Conservation (phyloP, 495 filamentous ascomycete species). For the Penicillium lagena region DNA sequence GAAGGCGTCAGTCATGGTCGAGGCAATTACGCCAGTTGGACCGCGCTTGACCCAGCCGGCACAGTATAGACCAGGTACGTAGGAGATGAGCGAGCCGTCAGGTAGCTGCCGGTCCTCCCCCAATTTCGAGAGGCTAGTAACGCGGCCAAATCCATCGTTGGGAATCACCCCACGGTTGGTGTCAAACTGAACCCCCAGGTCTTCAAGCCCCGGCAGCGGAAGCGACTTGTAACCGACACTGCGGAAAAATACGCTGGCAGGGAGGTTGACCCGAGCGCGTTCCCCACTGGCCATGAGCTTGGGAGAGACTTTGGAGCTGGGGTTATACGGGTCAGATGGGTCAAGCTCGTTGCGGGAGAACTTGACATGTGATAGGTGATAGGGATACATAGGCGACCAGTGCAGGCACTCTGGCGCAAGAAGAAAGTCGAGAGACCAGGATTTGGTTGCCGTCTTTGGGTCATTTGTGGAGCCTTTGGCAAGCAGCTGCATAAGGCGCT, state of each 20-base stretch:
- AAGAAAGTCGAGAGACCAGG: slow-evolving; percentile 80
- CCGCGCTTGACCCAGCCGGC: slow-evolving; percentile 96
- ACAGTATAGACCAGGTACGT: slow-evolving; percentile 79
- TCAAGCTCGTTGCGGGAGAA: slow-evolving; percentile 60
- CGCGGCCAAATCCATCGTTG: slow-evolving; percentile 77
- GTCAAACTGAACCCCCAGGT: slow-evolving; percentile 79
- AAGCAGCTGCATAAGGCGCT: slow-evolving; percentile 74
- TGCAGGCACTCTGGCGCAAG: slow-evolving; percentile 68
- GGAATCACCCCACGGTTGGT: slow-evolving; percentile 64
- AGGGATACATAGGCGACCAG: slow-evolving; percentile 33
- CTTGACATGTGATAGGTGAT: slow-evolving; percentile 49
- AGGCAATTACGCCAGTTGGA: slow-evolving; percentile 92
- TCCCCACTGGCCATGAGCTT: slow-evolving; percentile 27
- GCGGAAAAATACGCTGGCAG: slow-evolving; percentile 69
- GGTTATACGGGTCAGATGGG: slow-evolving; percentile 36
- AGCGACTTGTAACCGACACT: slow-evolving; percentile 89
- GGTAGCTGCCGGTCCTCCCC: slow-evolving; percentile 19
- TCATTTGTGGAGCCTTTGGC: slow-evolving; percentile 58
- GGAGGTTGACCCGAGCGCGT: slow-evolving; percentile 45
- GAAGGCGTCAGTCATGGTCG: slow-evolving; percentile 94
- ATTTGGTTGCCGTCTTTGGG: slow-evolving; percentile 43
- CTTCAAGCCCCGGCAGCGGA: slow-evolving; percentile 64
- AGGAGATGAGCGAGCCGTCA: slow-evolving; percentile 32
- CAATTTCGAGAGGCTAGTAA: slow-evolving; percentile 35
- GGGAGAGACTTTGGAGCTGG: slow-evolving; percentile 35